Evolutionary conservation across 495 filamentous ascomycete genomes (phyloP).

Genomic region (Penicillium taxi): DNA sequence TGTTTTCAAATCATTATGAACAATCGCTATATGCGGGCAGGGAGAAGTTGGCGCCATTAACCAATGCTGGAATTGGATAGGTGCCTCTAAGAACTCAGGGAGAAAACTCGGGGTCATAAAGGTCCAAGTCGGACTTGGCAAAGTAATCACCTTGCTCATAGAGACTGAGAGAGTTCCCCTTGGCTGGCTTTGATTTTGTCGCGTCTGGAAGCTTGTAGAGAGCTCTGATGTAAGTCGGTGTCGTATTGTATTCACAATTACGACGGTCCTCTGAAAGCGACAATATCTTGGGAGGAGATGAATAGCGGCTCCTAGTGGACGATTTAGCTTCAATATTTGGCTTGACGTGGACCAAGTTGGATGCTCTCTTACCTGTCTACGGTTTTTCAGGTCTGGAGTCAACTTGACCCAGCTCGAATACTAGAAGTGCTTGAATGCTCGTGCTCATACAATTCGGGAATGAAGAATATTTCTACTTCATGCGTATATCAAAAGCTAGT

Average conservation of each 20-base stretch:
- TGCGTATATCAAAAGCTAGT: slow-evolving; percentile 48
- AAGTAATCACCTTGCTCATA: slow-evolving; percentile 43
- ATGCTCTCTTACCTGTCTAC: slow-evolving; percentile 13
- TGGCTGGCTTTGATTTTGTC: slow-evolving; percentile 22
- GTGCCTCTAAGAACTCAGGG: slow-evolving; percentile 35
- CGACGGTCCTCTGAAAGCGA: slow-evolving; percentile 12
- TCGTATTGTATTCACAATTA: slow-evolving; percentile 41
- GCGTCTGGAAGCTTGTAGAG: slow-evolving; percentile 45
- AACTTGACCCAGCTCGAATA: slow-evolving; percentile 45
- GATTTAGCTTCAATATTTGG: slow-evolving; percentile 1
- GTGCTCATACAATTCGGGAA: slow-evolving; percentile 53
- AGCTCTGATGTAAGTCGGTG: slow-evolving; percentile 46
- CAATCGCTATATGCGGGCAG: slow-evolving; percentile 19
- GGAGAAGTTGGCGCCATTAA: slow-evolving; percentile 36
- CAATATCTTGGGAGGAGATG: slow-evolving; percentile 13
- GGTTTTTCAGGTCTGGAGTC: slow-evolving; percentile 19
- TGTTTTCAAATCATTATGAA: too few species aligned
- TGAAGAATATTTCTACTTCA: slow-evolving; percentile 50
- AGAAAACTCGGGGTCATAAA: slow-evolving; percentile 46
- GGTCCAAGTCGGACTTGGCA: slow-evolving; percentile 48
- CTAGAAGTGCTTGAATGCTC: slow-evolving; percentile 37
- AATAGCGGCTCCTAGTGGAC: not conserved
- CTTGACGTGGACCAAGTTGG: slow-evolving; percentile 13
- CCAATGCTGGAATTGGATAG: slow-evolving; percentile 32
- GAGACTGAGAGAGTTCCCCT: slow-evolving; percentile 46